Conservation (phyloP, 2,329 filamentous ascomycete genomes). For the Hypocrella siamensis region DNA sequence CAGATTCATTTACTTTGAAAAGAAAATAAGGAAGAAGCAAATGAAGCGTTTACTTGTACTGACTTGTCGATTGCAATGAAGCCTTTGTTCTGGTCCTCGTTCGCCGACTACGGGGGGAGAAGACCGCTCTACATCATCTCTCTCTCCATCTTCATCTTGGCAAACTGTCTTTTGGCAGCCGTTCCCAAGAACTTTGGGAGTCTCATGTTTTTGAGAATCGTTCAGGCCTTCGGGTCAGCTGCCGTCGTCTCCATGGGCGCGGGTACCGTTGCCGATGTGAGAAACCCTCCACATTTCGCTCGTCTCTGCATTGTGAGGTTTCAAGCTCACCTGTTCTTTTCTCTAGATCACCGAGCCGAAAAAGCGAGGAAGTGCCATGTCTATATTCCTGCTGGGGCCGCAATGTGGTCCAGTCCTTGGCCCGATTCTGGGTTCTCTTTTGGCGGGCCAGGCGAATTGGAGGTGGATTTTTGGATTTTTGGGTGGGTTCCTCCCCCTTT, state of each 20-base stretch:
- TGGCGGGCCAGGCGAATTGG: conserved; percentile 19
- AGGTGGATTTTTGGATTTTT: conserved; percentile 28
- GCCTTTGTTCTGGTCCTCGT: conserved; percentile 24
- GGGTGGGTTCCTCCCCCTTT: conserved; percentile 3
- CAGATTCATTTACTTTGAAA: too few relatives aligned
- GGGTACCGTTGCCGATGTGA: conserved; percentile 24
- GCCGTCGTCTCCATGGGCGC: conserved; percentile 26
- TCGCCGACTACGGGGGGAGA: conserved; percentile 22
- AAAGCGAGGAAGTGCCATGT: conserved; percentile 21
- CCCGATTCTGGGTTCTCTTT: conserved; percentile 23
- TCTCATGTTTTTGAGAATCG: conserved; percentile 21
- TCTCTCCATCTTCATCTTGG: conserved; percentile 19
- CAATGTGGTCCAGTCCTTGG: conserved; percentile 27
- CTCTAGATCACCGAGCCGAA: conserved; percentile 16
- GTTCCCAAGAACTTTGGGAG: conserved; percentile 20
- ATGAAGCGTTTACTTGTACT: neutral
- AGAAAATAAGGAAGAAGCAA: too few relatives aligned
- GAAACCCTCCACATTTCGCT: neutral
- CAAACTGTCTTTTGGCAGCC: conserved; percentile 21
- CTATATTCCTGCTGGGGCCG: conserved; percentile 25
- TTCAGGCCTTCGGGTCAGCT: conserved; percentile 25
- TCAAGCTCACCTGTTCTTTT: neutral
- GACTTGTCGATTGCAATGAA: conserved; percentile 2
- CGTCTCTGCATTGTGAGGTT: neutral
- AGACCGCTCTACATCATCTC: conserved; percentile 24